Base-by-base conservation (phyloP, 129 eudicot species). In the Chrysanthemum seticuspe region DNA sequence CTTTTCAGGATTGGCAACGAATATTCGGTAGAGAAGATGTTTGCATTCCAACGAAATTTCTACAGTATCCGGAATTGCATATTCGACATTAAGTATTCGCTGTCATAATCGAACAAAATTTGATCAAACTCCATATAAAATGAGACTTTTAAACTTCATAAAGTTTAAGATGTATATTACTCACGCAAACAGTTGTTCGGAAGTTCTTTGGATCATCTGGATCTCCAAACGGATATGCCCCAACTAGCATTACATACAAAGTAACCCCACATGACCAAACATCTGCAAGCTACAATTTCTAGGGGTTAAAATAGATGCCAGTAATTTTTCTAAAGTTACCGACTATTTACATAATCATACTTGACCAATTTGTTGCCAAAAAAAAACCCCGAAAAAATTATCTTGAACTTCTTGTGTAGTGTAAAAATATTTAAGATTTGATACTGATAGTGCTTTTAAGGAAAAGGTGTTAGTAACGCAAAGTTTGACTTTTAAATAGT, bases 231-330 rank as follows among this genome's bases (percentile, higher is more conserved):
- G 96, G 96, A 68, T 89, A 89, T 70, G 83, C 83, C 65, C 91
- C 96, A 9, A 89, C 86, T 65, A 89, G 56, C 95, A 88, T 88
- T 48, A 88, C 91, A 15, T 88, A 88, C 23, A 88, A 58, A 59
- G 91, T 85, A 53, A 89, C 91, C 76, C 91, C 96, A 75, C 91
- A 89, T 40, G 96, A 89, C 96, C 96, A 89, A 75, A 89, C 89
- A 84, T 89, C 96, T 80, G 96, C 88, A 79, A 89, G 80, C 91
- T 89, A 74, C 74, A 71, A 49, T 68, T 45, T 52, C 53, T 21
- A 68, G 51, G 54, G 71, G 73, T 72, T 75, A 60, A 48, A 45
- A 51, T 73, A 55, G 31, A 15, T 40, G 47, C n/a, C 54, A 6
- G 12, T 34, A 31, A 49, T 40, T 36, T 2, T n/a, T 12, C 14